phyloP scores from a whole-genome alignment of 2,329 filamentous ascomycete species.

The Fusarium subglutinans region DNA sequence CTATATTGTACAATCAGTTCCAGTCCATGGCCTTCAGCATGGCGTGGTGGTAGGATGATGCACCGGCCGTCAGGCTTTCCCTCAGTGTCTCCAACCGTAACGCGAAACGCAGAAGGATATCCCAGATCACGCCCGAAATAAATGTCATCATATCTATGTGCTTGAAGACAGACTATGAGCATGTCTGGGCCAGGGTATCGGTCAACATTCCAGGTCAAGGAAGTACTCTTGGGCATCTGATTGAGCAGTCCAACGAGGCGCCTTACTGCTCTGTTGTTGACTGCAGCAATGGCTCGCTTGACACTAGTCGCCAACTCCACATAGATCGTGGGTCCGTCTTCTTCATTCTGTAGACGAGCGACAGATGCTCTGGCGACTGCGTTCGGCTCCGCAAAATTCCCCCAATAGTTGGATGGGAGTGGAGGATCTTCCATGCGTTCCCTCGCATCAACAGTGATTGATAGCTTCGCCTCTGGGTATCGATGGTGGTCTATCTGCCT shows the following conservation, averaged over 20 bases:
- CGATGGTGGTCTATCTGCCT: background rate
- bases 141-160: constrained; percentile 2
- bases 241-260: constrained; percentile 13
- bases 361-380: background rate
- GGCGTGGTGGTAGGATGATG: background rate
- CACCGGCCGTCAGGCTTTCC: constrained; percentile 11
- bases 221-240: constrained; percentile 14
- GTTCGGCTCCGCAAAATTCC: constrained; percentile 16
- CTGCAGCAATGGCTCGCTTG: background rate
- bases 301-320: background rate
- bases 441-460: constrained; percentile 3
- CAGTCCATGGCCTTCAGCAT: background rate
- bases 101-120: background rate
- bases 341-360: background rate
- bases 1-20: constrained; percentile 3
- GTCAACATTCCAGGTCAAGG: constrained; percentile 11
- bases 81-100: constrained; percentile 8
- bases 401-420: background rate
- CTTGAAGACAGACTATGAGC: constrained; percentile 16
- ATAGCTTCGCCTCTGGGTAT: constrained; percentile 4
- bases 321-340: background rate
- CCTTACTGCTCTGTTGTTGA: constrained; percentile 7
- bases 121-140: background rate
- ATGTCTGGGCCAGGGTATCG: constrained; percentile 12
- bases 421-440: background rate